Evolutionary conservation across 192 early-diverging fungal species (phyloP), one percentile per base, ranked within the genome.

Genomic region (Linnemannia hyalina): DNA sequence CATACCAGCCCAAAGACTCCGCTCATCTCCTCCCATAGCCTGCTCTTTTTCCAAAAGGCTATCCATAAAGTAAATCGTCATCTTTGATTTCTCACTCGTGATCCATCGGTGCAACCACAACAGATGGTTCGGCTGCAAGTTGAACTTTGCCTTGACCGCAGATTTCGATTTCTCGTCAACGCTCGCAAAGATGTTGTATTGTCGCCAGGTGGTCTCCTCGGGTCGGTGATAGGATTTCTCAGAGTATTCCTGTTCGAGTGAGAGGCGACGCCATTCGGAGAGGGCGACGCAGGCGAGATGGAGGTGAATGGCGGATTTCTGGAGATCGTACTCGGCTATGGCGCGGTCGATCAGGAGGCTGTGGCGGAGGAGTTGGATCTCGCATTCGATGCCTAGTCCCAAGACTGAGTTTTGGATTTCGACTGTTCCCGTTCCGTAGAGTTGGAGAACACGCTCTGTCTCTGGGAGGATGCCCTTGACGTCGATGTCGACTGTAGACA

Each of bases 51-150:
- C 88, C 71, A 92, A 71, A 40, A 92, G 63, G 29, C 87, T 81
- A 23, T 86, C 72, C 76, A 88, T 90, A 80, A 91, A 92, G 68
- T 92, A 92, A 13, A 92, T 76, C 1, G 91, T 90, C 81, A 90
- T 88, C 70, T 90, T 92, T 23, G 89, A 87, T 41, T 80, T 90
- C 68, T 90, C 80, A 71, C 89, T 92, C 3, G 85, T 81, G 4
- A 90, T 47, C 75, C 88, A 89, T 18, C 88, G 82, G 20, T 55
- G 70, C 63, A 88, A 81, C 91, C 91, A 92, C 15, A 80, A 82
- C 5, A 87, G 18, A 74, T 86, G 84, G 70, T 86, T 84, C 1
- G 88, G 90, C 22, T 88, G 88, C 1, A 90, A 80, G 55, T 84
- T 87, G 13, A 76, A 22, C 55, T 89, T 88, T 7, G 85, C 84